Evolutionary conservation across 306 rosid species (phyloP), one percentile per base, ranked within the genome.

Genomic region (Corylus heterophylla): DNA sequence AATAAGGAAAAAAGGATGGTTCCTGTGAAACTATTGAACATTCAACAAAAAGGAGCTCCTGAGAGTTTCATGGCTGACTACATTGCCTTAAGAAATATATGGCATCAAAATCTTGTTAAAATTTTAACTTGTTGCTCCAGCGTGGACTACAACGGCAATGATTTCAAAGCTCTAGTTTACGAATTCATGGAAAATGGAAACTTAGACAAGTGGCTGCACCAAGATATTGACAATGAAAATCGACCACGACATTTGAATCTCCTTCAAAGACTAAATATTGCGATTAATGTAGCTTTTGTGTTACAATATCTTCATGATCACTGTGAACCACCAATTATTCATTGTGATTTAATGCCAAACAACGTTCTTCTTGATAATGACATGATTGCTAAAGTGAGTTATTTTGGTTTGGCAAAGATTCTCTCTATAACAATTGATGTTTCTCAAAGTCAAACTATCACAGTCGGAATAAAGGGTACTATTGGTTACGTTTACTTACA

Each of bases 381-480:
- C n/a, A 47, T 74, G 74, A 72, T 72, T 16, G 74, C 74, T 42
- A 78, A 42, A 7, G 69, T 80, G 22, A 58, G 84, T 80, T 79
- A 84, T 67, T 84, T 84, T 59, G 87, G 85, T 35, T 31, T 73
- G 50, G 78, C 85, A 74, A 81, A 77, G 71, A 27, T 84, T 11
- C 42, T 76, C 35, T 31, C 35, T 31, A 2, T 3, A 1, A 14
- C 27, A 12, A 12, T n/a, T 22, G 31, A 69, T n/a, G 39, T 16
- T 42, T 69, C 73, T 49, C 49, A 37, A 12, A 37, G 13, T 20
- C 67, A 59, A 75, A 59, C 29, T 7, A 81, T 80, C 59, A 76
- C 81, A 12, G 25, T n/a, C 44, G 85, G 81, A 31, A 25, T 76
- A 17, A 76, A 7, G n/a, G 81, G 81, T 49, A 59, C 81, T 3